Conservation (phyloP, 2,329 filamentous ascomycete genomes). For the Cladophialophora yegresii region DNA sequence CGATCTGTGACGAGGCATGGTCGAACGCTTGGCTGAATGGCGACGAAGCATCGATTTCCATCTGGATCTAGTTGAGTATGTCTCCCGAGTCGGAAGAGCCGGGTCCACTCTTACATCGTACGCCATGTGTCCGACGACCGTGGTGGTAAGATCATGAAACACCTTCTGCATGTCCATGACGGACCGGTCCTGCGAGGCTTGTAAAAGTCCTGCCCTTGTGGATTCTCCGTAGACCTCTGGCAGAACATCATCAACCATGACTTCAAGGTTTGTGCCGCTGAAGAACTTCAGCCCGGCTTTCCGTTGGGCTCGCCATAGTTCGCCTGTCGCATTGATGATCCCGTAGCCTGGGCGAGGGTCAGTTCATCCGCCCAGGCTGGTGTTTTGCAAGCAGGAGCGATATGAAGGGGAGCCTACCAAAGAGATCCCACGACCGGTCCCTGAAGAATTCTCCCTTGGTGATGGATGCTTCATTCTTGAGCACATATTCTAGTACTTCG, state of each 20-base stretch:
- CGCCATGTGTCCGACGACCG: slow-evolving; percentile 68
- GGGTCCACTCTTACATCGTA: slow-evolving; percentile 53
- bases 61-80: slow-evolving; percentile 42
- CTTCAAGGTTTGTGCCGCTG: slow-evolving; percentile 58
- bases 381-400: background rate
- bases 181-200: slow-evolving; percentile 36
- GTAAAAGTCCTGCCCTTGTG: slow-evolving; percentile 46
- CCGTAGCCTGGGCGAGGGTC: slow-evolving; percentile 52
- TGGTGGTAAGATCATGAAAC: slow-evolving; percentile 65
- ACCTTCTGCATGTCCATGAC: slow-evolving; percentile 60
- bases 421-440: slow-evolving; percentile 62
- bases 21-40: slow-evolving; percentile 64
- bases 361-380: too few relatives aligned
- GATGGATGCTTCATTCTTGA: slow-evolving; percentile 63
- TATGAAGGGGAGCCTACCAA: slow-evolving; percentile 46
- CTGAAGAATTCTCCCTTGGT: slow-evolving; percentile 65
- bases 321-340: slow-evolving; percentile 68
- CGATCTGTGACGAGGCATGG: slow-evolving; percentile 61
- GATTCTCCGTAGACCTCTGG: slow-evolving; percentile 54
- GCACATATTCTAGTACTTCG: slow-evolving; percentile 62
- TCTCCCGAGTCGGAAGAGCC: slow-evolving; percentile 5
- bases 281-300: slow-evolving; percentile 63
- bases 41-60: slow-evolving; percentile 66
- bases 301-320: slow-evolving; percentile 63
- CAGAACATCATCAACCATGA: slow-evolving; percentile 60